Base-by-base conservation (phyloP, 306 rosid genomes). In the Boehmeria nivea region DNA sequence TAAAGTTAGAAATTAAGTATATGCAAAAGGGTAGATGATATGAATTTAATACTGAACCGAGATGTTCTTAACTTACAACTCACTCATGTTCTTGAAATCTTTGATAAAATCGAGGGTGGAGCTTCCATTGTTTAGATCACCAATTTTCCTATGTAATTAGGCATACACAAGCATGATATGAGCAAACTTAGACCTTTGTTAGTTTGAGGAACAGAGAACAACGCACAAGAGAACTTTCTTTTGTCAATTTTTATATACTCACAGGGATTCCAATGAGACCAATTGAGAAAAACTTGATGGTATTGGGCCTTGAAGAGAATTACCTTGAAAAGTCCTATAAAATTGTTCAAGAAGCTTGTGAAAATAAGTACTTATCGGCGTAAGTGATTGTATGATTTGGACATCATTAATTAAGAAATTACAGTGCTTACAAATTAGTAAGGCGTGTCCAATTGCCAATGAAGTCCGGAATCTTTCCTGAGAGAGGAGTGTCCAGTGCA, bases 281-380 rank as follows among this genome's bases (percentile, higher is more conserved):
- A 71, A 16, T 6, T 42, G 59, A 51, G 76, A 57, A 57, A 64
- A 64, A 64, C 62, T 64, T 36, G 66, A 24, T 36, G 76, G 76
- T 71, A 64, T 71, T 39, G 71, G 76, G n/a, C 76, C 76, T 43
- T 64, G 66, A 45, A 71, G 59, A 19, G 70, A 57, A 50, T 51
- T 71, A 19, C 76, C 76, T 36, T 64, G 53, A 44, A 57, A 37
- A 21, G 48, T 57, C 61, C 61, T 57, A 57, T 10, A 15, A 38
- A 37, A n/a, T 12, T 54, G 38, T 33, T 48, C 48, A 46, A 55
- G 34, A 54, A 48, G 39, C 19, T 19, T 63, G 1, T 26, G n/a
- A n/a, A 6, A 52, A 5, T 33, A 10, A 45, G 18, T 55, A 23
- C n/a, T n/a, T n/a, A n/a, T n/a, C n/a, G n/a, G n/a, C n/a, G n/a